A percentile compares a stretch with the other conserved stretches of the same genome.
Evolutionary conservation across 805 yeast genomes (phyloP).

Genomic region (Nakazawaea wickerhamii): DNA sequence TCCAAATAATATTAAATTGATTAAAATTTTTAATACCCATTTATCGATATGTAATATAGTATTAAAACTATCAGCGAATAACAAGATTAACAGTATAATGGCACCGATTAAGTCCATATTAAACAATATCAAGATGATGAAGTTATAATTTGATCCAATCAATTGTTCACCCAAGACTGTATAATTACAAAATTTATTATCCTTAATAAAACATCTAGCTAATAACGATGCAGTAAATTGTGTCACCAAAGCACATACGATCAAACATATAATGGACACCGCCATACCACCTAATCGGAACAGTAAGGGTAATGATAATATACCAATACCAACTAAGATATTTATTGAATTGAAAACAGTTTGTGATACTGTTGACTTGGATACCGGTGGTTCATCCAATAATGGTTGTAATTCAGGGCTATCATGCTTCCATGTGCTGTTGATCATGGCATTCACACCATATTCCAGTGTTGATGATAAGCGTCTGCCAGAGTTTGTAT

Average conservation of each 20-base stretch:
- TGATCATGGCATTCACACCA: too few relatives aligned
- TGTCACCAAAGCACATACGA: slow-evolving; percentile 43
- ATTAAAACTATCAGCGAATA: slow-evolving; percentile 56
- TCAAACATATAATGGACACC: slow-evolving; percentile 37
- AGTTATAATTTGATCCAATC: slow-evolving; percentile 41
- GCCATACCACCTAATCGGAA: slow-evolving; percentile 65
- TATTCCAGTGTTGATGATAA: too few relatives aligned
- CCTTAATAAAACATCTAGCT: slow-evolving; percentile 39
- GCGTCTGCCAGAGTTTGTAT: too few relatives aligned
- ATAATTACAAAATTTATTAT: slow-evolving; percentile 42
- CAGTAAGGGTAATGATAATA: slow-evolving; percentile 69
- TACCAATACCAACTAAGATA: slow-evolving; percentile 70
- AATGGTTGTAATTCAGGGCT: too few relatives aligned
- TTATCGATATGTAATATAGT: slow-evolving; percentile 35
- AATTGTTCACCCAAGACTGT: slow-evolving; percentile 52
- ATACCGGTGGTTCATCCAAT: too few relatives aligned
- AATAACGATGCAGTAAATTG: slow-evolving; percentile 49
- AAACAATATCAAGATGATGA: slow-evolving; percentile 43
- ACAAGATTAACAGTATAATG: slow-evolving; percentile 47
- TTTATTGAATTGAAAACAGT: slow-evolving; percentile 75
- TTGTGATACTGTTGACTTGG: slow-evolving; percentile 63
- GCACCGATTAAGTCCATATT: slow-evolving; percentile 58
- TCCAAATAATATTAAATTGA: slow-evolving; percentile 35
- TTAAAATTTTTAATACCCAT: slow-evolving; percentile 34
- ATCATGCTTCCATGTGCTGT: too few relatives aligned